Evolutionary conservation across 2,329 filamentous ascomycete species (phyloP), one percentile per base, ranked within the genome.

Genomic region (Pseudopithomyces maydicus): DNA sequence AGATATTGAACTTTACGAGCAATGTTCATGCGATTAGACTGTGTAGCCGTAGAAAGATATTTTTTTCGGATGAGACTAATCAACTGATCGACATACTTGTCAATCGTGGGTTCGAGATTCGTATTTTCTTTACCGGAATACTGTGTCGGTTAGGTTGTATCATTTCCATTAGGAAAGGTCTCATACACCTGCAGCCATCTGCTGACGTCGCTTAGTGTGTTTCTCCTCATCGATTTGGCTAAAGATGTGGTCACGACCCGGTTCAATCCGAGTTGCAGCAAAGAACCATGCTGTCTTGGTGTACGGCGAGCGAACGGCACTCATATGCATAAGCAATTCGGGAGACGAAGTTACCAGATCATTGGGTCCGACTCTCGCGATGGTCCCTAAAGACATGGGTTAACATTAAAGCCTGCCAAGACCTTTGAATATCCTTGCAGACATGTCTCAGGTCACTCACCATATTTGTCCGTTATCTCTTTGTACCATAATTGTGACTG

Each of bases 51-150:
- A 15, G 62, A 68, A 6, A 68, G 35, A 38, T 81, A 85, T 58
- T 79, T 81, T 23, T 64, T 65, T 52, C 79, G 75, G 41, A 85
- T 79, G 8, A 85, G 72, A 5, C 74, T 60, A 29, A 85, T 59
- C 1, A 84, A 65, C 7, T 82, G 75, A 10, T 68, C 56, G 10
- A 85, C 62, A 3, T 77, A 76, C 5, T 70, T 61, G 57, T 86
- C 79, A 15, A 86, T 77, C 7, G 79, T 75, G 0, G 65, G 58
- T 54, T 85, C 83, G 1, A 85, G 72, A 0, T 77, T 73, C 1
- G 74, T 66, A 39, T 85, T 84, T 51, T 85, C 83, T 52, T 81
- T 78, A 3, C 83, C 83, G 1, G 83, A 82, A 62, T 67, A 83
- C 57, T 64, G 38, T 2, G 15, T 4, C 39, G 29, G 6, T 20